Base-by-base conservation (phyloP, 257 asterid genomes). In the Thymus mandschuricus region DNA sequence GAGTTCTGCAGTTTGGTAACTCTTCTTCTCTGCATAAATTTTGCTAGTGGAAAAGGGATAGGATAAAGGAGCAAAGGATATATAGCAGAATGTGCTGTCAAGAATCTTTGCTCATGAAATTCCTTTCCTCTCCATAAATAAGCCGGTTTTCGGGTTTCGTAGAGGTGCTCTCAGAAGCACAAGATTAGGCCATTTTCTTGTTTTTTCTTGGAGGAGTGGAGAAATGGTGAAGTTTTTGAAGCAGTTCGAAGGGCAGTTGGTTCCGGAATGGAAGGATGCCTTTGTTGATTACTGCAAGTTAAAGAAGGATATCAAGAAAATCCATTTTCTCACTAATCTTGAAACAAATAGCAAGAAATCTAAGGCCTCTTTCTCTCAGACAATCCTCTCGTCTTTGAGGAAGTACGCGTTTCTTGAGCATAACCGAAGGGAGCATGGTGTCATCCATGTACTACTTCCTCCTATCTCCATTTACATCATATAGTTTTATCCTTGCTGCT, bases 181-280 rank as follows among this genome's bases (percentile, higher is more conserved):
- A n/a, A n/a, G 1, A 45, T 49, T 71, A 34, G 29, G 12, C 33
- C 43, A 2, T 55, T 75, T 49, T 64, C 6, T 44, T 43, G 2
- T 6, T 4, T 43, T 44, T 11, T 30, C 10, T 41, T 15, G 44
- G 1, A 27, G 30, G 55, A 60, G 66, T 38, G 21, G 21, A 40
- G 50, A 60, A 30, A 92, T 93, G 97, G 97, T 93, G 86, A 93
- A 93, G 71, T 93, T 93, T 51, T 76, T 89, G 31, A 93, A 89
- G 83, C 97, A 93, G 71, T 93, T 89, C 66, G 98, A 93, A 77
- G 97, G 88, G 1, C 97, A 89, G 60, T 70, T 93, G 58, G 85
- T 93, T 55, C 96, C 97, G 1, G 98, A 93, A 82, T 93, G 98
- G 98, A 93, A 89, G 72, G 98, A 93, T 54, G 98, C 97, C 35